Base-by-base conservation (phyloP, 31 red algal genomes). In the Endocladia muricata region DNA sequence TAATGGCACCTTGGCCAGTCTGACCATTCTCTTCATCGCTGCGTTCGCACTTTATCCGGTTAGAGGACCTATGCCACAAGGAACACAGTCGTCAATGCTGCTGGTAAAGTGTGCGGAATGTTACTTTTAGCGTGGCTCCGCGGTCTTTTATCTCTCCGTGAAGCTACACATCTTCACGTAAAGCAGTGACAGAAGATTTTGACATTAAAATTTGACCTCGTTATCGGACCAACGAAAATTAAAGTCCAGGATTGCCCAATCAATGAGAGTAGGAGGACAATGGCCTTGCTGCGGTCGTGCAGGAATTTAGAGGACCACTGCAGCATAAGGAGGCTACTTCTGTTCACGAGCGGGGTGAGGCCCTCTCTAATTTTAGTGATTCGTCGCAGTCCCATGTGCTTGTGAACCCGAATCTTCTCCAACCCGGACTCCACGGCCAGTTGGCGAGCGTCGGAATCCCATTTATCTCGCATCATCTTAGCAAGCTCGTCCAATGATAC, bases 391-490 rank as follows among this genome's bases (percentile, higher is more conserved):
- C 31, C 32, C 59, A 84, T 26, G 33, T 61, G 21, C n/a, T 21
- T 73, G 8, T 8, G 13, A 17, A 84, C 30, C 3, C 1, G 23
- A 15, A 85, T 52, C 15, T 49, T 26, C 34, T 55, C 82, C 6
- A 85, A 7, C 36, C 44, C 70, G 1, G 69, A 6, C 67, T 65
- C 55, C 1, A 37, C 70, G 22, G 36, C 1, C 13, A 61, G 29
- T 28, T 85, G 82, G 8, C 55, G 49, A 6, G 56, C 26, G 48
- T 61, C 3, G 60, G 51, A 66, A 55, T 76, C 56, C 51, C 67
- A 85, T 28, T 85, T 28, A 3, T 39, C 37, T 3, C 23, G 36
- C 71, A 85, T 85, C 1, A 65, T 13, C 0, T 29, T 21, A 3
- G 51, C 55, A 5, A 66, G 1, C 49, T 76, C 71, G 23, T 74